Evolutionary conservation across 768 basidiomycete genomes (phyloP).

Genomic region (Serpula lacrymans): DNA sequence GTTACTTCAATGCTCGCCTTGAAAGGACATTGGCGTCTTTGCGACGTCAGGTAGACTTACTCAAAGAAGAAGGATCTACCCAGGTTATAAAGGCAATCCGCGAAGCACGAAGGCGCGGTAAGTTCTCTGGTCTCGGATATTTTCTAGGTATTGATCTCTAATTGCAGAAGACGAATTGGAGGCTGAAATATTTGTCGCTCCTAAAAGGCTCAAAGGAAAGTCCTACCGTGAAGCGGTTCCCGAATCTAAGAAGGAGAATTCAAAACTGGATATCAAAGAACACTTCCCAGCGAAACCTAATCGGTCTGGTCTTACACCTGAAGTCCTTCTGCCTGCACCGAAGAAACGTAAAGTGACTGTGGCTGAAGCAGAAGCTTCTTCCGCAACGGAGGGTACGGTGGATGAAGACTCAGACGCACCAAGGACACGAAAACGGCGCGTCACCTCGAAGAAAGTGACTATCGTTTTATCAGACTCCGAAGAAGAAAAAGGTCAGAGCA

Average conservation of each 20-base stretch:
- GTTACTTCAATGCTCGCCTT: conserved; percentile 86
- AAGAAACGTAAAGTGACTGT: conserved; percentile 16
- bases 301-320: conserved; percentile 43
- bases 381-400: conserved; percentile 22
- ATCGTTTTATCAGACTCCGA: conserved; percentile 52
- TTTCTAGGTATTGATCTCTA: conserved; percentile 9
- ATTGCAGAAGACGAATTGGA: conserved; percentile 49
- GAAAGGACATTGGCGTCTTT: conserved; percentile 58
- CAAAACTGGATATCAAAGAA: conserved; percentile 20
- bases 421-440: conserved; percentile 34
- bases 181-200: conserved; percentile 38
- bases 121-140: conserved; percentile 12
- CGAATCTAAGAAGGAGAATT: conserved; percentile 29
- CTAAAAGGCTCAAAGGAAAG: conserved; percentile 76
- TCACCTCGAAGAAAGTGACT: conserved; percentile 32
- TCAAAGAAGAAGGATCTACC: conserved; percentile 61
- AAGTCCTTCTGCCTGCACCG: conserved; percentile 37
- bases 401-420: conserved; percentile 37
- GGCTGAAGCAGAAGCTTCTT: conserved; percentile 11
- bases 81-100: conserved; percentile 65
- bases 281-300: conserved; percentile 23
- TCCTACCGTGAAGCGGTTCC: conserved; percentile 62
- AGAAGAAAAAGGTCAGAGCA: conserved; percentile 27
- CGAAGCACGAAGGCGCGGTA: conserved; percentile 58
- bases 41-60: conserved; percentile 60